Base-by-base conservation (phyloP, 2,329 filamentous ascomycete genomes). In the Xylaria sp. region DNA sequence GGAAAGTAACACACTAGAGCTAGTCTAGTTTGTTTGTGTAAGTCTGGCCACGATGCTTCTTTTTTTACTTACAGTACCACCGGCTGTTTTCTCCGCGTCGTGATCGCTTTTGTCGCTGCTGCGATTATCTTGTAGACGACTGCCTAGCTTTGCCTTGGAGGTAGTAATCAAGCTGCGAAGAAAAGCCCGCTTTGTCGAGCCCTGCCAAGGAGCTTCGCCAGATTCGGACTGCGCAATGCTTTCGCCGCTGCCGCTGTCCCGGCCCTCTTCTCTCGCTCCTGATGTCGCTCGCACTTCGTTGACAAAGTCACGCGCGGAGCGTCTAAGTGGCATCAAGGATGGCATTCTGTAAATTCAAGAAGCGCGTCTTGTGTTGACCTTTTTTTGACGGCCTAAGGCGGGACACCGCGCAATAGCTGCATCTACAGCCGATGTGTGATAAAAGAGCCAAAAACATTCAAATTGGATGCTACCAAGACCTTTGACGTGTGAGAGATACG, bases 141-240 rank as follows among this genome's bases (percentile, higher is more conserved):
- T 49, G 44, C 48, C 63, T 15, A 68, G 63, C 59, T 72, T 70
- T 6, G 74, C 71, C 65, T 71, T 76, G 63, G 76, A 72, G 46
- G 72, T 66, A 53, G 63, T 72, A 59, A 77, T 75, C 20, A 76
- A 53, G 28, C 70, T 71, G 68, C 74, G 74, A 53, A 77, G 58
- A 48, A 74, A 67, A 13, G 67, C 69, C 48, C 71, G 62, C 58
- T 65, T 71, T 9, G 71, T 67, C 46, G 66, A 53, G 36, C 69
- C 58, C 63, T 64, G 62, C 54, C 69, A 70, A 49, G 53, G 23
- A 42, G 31, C 58, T 17, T 70, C 65, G 33, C 59, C 28, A 13
- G 65, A 26, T 42, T 59, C 63, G 63, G 61, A 53, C 56, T 42
- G 65, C 54, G 60, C 48, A 61, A 54, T 38, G 46, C 58, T 48